Conservation (phyloP, 2,329 filamentous ascomycete genomes). For the Penicillium sp. region DNA sequence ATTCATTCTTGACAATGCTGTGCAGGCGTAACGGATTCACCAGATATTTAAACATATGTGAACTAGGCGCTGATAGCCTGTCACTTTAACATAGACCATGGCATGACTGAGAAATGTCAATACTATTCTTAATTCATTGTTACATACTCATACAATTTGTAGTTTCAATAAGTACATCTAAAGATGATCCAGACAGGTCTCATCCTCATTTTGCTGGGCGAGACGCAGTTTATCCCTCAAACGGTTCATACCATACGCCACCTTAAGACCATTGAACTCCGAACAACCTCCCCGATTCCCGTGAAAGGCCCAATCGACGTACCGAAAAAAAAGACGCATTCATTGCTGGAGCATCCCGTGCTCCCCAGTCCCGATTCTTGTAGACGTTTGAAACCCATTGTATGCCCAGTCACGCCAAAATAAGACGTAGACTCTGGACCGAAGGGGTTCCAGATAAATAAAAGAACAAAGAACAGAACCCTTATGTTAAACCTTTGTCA, state of each 20-base stretch:
- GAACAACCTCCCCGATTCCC: neutral
- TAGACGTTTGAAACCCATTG: neutral
- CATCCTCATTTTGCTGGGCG: neutral
- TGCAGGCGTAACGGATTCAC: neutral
- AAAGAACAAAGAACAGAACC: neutral
- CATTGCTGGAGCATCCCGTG: neutral
- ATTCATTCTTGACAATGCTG: slow-evolving; percentile 41
- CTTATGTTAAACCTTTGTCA: slow-evolving; percentile 41
- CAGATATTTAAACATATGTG: neutral
- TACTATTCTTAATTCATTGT: neutral
- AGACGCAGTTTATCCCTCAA: neutral
- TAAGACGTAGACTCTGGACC: neutral
- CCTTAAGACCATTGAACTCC: neutral
- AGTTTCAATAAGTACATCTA: neutral
- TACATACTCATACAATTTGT: neutral
- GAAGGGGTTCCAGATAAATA: neutral
- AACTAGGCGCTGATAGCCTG: neutral
- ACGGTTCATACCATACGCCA: neutral
- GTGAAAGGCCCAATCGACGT: neutral
- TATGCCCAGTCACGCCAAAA: neutral
- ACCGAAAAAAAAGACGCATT: neutral
- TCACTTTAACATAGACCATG: neutral
- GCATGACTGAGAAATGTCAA: neutral
- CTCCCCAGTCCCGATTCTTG: neutral
- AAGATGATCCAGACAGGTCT: neutral